Base-by-base conservation (phyloP, 202 grass and related monocot genomes). In the Cymbopogon flexuosus region DNA sequence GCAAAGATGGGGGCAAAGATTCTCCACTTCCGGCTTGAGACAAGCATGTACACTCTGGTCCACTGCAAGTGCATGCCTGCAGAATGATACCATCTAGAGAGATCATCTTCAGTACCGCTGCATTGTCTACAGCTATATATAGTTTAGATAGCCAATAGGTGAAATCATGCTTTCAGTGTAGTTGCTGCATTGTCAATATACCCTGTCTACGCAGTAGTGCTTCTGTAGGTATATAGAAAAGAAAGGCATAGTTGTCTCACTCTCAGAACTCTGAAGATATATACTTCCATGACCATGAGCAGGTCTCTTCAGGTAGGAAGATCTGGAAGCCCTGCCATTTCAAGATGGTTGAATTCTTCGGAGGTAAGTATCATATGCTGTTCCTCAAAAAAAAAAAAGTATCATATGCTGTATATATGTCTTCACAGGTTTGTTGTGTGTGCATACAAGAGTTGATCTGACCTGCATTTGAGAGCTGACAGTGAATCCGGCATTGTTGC, bases 11-110 rank as follows among this genome's bases (percentile, higher is more conserved):
- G 84, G 29, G 3, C 72, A 63, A 89, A 86, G 79, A 86, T 89
- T 86, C 83, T 89, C 83, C 83, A 86, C 83, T 65, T 77, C 18
- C 60, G 66, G 87, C 79, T 82, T 79, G 74, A 42, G 87, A 89
- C 83, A 86, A 89, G 68, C 87, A 86, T 69, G 73, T 47, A 78
- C 36, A 81, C 82, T 81, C 79, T 86, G 79, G 78, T 80, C 83
- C 87, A 74, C 61, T 72, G 43, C 43, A 68, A 46, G 60, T 73
- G 83, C 87, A 86, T 89, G 79, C 87, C 78, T 78, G 67, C 73
- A 85, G 65, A 85, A 61, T 19, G 49, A 85, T 81, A 61, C 39
- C 72, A 51, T 77, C 82, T 73, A 67, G 58, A 81, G 27, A 78
- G 46, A 77, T 73, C 78, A 67, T 73, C 59, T 72, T 66, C 45